Conservation (phyloP, 2,329 filamentous ascomycete species). For the Elsinoe australis region DNA sequence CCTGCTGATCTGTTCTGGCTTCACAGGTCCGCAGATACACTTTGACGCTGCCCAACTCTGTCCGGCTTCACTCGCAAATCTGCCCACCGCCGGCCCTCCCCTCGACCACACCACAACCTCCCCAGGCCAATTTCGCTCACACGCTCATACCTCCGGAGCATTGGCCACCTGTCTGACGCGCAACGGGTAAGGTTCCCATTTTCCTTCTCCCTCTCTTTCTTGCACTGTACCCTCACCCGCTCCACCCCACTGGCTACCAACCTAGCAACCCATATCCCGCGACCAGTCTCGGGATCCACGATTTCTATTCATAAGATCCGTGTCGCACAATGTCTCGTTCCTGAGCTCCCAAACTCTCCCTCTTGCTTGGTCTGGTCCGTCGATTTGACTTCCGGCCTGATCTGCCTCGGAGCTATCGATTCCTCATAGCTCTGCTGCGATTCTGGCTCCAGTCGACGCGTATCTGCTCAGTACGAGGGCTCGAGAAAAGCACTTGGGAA, state of each 20-base stretch:
- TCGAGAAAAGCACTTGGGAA: too few relatives aligned
- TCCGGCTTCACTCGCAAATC: background rate
- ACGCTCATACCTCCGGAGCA: background rate
- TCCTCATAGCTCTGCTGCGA: too few relatives aligned
- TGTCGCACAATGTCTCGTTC: background rate
- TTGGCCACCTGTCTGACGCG: conserved; percentile 10
- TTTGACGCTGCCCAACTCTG: conserved; percentile 4
- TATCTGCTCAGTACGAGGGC: too few relatives aligned
- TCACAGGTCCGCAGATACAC: conserved; percentile 12
- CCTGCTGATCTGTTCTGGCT: conserved; percentile 13
- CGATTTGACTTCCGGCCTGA: too few relatives aligned
- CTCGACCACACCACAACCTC: background rate
- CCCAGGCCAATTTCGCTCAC: background rate
- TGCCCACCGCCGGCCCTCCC: conserved; percentile 1
- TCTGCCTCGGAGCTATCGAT: too few relatives aligned
- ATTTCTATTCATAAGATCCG: conserved; percentile 13
- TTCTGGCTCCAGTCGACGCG: too few relatives aligned
- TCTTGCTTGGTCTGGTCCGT: too few relatives aligned
- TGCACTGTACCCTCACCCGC: conserved; percentile 6
- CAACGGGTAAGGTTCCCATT: conserved; percentile 12
- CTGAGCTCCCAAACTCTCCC: conserved; percentile 6
- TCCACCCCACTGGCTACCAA: conserved; percentile 13
- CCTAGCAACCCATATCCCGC: conserved; percentile 11
- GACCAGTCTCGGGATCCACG: background rate
- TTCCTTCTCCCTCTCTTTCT: conserved; percentile 1